A percentile compares a stretch with the other conserved stretches of the same genome.
These are phyloP conservation scores for Cystobasidium sp. DNA, from an alignment of 1,284 basidiomycete genomes.

Conservation along the genomic window DNA sequence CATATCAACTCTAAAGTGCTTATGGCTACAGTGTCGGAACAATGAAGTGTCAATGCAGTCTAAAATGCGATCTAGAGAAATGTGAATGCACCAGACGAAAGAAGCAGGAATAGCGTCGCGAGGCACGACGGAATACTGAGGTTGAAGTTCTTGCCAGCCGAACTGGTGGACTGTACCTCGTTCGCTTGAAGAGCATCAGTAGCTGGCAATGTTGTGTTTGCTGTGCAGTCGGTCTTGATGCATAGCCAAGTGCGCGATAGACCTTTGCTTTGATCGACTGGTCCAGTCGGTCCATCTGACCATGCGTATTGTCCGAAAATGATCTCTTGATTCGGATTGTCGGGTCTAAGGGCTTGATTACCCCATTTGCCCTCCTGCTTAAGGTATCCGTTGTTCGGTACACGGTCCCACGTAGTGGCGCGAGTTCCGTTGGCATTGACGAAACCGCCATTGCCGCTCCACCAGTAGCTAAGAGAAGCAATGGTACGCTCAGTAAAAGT, in stretches of 20 bases:
- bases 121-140: too few species aligned
- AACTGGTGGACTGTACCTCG: not conserved
- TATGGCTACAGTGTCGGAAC: too few species aligned
- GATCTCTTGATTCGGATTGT: slow-evolving; percentile 32
- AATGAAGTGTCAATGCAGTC: too few species aligned
- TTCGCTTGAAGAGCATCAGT: slow-evolving; percentile 28
- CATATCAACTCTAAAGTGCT: too few species aligned
- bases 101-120: too few species aligned
- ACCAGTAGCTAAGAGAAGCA: slow-evolving; percentile 31
- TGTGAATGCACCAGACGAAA: too few species aligned
- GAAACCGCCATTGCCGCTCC: slow-evolving; percentile 35
- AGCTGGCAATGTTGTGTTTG: slow-evolving; percentile 36
- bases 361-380: slow-evolving; percentile 42
- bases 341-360: slow-evolving; percentile 24
- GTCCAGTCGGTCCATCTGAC: slow-evolving; percentile 41
- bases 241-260: slow-evolving; percentile 34
- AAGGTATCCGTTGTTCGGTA: slow-evolving; percentile 30
- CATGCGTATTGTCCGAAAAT: slow-evolving; percentile 36
- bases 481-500: not conserved
- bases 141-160: too few species aligned
- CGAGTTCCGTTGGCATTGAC: slow-evolving; percentile 28
- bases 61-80: too few species aligned
- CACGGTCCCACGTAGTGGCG: slow-evolving; percentile 21
- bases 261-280: slow-evolving; percentile 34
- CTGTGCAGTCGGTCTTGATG: slow-evolving; percentile 31